Evolutionary conservation across 2,329 filamentous ascomycete genomes (phyloP), one percentile per base, ranked within the genome.

Genomic region (Arachnopeziza araneosa): DNA sequence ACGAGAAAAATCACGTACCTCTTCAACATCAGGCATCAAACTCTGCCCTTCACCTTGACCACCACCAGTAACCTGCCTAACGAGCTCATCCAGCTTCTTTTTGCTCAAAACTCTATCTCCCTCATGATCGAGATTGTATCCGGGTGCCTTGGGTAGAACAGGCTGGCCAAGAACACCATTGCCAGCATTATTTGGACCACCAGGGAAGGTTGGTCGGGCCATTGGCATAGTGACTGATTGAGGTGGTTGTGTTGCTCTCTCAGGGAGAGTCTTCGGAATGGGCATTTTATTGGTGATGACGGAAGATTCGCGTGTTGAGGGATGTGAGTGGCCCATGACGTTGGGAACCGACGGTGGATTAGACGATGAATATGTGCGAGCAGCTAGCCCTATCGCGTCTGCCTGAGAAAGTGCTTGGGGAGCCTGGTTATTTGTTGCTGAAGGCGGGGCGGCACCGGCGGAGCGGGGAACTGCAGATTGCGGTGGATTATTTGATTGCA

Each of bases 11-110:
- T 55, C 36, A 69, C 81, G 74, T 81, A 96, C 93, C 82, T 98
- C 93, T 83, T 99, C 95, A 55, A 96, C 93, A 68, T 98, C 95
- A 0, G 95, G 91, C 26, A 91, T 91, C 66, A 98, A 78, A 48
- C 87, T 83, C n/a, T 83, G 80, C 63, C 90, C 88, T 0, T 85
- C 83, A 22, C 85, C 87, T 0, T 84, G 83, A 24, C 85, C 87
- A 10, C 88, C 89, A 57, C 93, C 93, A 44, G 91, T 96, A 61
- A 98, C 92, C 75, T 98, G 93, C 55, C 93, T 86, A 9, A 98
- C 93, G 48, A 99, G 82, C 73, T 97, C 93, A 71, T 99, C 93
- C 50, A 99, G 82, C 77, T 96, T 98, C 78, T 96, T 96, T 83
- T 97, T 97, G 77, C 89, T 96, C n/a, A 99, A 80, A 1, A 99